These are phyloP conservation scores for Takashimella koratensis DNA, from an alignment of 1,284 basidiomycete genomes.

Conservation along the genomic window DNA sequence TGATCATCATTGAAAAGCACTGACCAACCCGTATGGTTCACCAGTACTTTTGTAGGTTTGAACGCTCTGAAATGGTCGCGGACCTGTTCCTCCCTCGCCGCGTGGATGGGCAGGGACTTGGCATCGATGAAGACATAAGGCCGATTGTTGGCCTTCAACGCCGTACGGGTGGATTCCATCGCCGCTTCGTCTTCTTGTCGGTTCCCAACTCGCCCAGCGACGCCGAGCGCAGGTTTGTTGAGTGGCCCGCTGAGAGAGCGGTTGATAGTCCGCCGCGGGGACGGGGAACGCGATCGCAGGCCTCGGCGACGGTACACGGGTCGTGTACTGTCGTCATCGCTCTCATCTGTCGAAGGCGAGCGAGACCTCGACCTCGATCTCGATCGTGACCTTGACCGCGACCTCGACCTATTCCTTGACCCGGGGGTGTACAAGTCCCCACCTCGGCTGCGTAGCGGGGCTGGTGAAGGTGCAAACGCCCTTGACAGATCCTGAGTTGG, in stretches of 20 bases:
- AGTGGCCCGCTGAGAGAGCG: not conserved
- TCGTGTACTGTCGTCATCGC: conserved; percentile 25
- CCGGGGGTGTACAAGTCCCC: conserved; percentile 12
- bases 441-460: not conserved
- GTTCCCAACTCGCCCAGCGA: conserved; percentile 5
- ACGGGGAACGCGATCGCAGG: conserved; percentile 9
- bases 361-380: conserved; percentile 21
- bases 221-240: conserved; percentile 10
- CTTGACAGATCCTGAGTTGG: not conserved
- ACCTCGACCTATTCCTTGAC: conserved; percentile 1
- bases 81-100: conserved; percentile 28
- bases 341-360: conserved; percentile 25
- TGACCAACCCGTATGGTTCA: conserved; percentile 40
- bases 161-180: conserved; percentile 26
- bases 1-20: conserved; percentile 37
- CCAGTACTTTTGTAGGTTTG: conserved; percentile 39
- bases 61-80: conserved; percentile 43
- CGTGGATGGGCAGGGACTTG: conserved; percentile 25
- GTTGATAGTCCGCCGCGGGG: conserved; percentile 5
- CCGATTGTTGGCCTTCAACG: conserved; percentile 30
- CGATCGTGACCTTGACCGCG: conserved; percentile 10
- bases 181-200: conserved; percentile 26
- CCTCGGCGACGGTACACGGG: conserved; percentile 18
- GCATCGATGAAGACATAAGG: conserved; percentile 40
- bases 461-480: not conserved